Evolutionary conservation across 139 green algal genomes (phyloP), one percentile per base, ranked within the genome.

Genomic region (Coelastrella sp.): DNA sequence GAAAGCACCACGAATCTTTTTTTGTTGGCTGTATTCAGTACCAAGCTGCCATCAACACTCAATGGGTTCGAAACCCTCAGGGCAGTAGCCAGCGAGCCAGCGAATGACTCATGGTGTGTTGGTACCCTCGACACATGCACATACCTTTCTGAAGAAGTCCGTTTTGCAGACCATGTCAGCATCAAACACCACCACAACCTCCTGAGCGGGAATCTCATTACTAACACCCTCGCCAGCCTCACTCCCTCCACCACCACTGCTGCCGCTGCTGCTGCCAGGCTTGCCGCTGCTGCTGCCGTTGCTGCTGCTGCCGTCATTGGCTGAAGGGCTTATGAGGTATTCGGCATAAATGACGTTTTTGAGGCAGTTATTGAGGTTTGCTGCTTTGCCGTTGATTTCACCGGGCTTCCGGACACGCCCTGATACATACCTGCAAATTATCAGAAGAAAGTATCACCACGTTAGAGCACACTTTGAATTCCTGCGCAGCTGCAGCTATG

Each of bases 311-410:
- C 79, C 83, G 5, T 78, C 20, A 68, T n/a, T n/a, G n/a, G n/a
- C n/a, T n/a, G n/a, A n/a, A n/a, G n/a, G n/a, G 13, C 2, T 2
- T 65, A 56, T 19, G 11, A 92, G 20, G 19, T 89, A 68, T 8
- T 79, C 73, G 7, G 75, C 17, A 90, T 97, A 97, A 54, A 97
- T 93, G 73, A 92, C 80, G 77, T 91, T 88, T 59, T 57, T 65
- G 7, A 94, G 92, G 56, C 90, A 92, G 78, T 96, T 95, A 92
- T 97, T 97, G 73, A 97, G 92, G 92, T 97, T 97, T 79, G 90
- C 92, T 8, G 92, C 95, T 94, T 98, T 98, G 76, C 96, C 96
- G 73, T 98, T 98, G 91, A 96, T 96, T 92, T 94, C 86, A 5
- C 86, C 87, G 10, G 75, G 66, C 57, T 84, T 91, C 23, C 96